Evolutionary conservation across 1,284 basidiomycete species (phyloP).

Genomic region (Malassezia arunalokei): DNA sequence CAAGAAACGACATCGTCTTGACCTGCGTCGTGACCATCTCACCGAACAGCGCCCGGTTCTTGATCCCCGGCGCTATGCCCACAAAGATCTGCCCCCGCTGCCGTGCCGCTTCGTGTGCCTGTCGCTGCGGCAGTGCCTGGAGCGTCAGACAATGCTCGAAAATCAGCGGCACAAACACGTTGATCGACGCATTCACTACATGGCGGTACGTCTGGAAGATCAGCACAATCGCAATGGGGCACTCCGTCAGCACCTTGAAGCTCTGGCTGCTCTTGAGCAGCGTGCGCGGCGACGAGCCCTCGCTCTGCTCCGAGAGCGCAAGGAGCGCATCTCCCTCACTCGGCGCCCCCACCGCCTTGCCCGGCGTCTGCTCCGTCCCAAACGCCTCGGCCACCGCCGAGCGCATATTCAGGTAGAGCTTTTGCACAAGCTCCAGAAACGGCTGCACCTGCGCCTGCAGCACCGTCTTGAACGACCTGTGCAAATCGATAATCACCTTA

Average conservation of each 20-base stretch:
- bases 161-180: constrained; percentile 56
- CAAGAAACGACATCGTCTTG: constrained; percentile 71
- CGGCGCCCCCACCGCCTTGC: constrained; percentile 1
- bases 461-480: constrained; percentile 47
- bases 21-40: constrained; percentile 88
- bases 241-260: constrained; percentile 89
- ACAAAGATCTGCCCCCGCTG: constrained; percentile 68
- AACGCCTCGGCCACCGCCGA: constrained; percentile 66
- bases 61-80: constrained; percentile 60
- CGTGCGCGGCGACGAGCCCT: constrained; percentile 18
- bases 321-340: background rate
- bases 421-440: constrained; percentile 63
- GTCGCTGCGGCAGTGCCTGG: constrained; percentile 69
- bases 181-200: constrained; percentile 58
- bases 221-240: constrained; percentile 82
- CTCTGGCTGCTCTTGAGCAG: constrained; percentile 50
- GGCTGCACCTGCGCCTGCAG: constrained; percentile 67
- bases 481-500: constrained; percentile 76
- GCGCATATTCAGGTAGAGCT: constrained; percentile 66
- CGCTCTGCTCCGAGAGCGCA: constrained; percentile 3
- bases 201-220: constrained; percentile 70
- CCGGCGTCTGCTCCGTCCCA: constrained; percentile 21
- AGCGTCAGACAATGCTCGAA: constrained; percentile 42
- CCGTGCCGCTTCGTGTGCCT: constrained; percentile 67
- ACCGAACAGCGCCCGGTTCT: constrained; percentile 65